Percentiles rank a stretch among this genome's conserved stretches.
phyloP scores from a whole-genome alignment of 2,329 filamentous ascomycete species.

The Penicillium sp. region DNA sequence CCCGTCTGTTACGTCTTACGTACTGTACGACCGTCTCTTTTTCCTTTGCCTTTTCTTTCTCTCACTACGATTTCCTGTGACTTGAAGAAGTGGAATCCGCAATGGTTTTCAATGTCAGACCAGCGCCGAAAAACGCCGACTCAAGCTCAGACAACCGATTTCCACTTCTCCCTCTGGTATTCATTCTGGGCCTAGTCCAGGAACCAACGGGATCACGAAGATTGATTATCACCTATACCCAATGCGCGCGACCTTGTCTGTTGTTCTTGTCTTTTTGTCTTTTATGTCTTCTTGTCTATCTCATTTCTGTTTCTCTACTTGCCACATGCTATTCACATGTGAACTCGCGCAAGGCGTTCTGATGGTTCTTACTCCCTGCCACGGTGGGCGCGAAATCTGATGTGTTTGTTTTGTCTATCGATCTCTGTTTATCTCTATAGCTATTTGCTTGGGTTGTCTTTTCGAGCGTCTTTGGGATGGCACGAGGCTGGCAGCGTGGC shows the following conservation, averaged over 20 bases:
- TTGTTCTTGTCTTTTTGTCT: neutral
- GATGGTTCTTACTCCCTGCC: neutral
- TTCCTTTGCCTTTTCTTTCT: neutral
- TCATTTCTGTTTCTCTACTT: neutral
- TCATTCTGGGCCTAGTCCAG: neutral
- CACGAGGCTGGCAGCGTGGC: neutral
- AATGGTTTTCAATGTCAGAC: neutral
- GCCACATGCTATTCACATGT: neutral
- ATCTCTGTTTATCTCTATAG: neutral
- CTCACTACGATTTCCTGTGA: conserved; percentile 10
- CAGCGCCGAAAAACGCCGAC: neutral
- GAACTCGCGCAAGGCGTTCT: neutral
- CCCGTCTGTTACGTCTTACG: conserved; percentile 22
- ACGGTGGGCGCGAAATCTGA: neutral
- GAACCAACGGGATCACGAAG: conserved; percentile 9
- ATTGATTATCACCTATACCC: conserved; percentile 15
- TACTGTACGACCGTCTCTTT: conserved; percentile 26
- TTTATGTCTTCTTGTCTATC: neutral
- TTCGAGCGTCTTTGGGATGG: conserved; percentile 4
- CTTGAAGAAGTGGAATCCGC: conserved; percentile 6
- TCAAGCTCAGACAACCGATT: conserved; percentile 6
- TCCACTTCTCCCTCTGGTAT: neutral
- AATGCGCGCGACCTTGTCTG: conserved; percentile 4
- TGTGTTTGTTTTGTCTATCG: neutral
- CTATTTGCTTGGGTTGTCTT: neutral